Evolutionary conservation across 306 rosid species (phyloP).

Genomic region (Acmispon strigosus): DNA sequence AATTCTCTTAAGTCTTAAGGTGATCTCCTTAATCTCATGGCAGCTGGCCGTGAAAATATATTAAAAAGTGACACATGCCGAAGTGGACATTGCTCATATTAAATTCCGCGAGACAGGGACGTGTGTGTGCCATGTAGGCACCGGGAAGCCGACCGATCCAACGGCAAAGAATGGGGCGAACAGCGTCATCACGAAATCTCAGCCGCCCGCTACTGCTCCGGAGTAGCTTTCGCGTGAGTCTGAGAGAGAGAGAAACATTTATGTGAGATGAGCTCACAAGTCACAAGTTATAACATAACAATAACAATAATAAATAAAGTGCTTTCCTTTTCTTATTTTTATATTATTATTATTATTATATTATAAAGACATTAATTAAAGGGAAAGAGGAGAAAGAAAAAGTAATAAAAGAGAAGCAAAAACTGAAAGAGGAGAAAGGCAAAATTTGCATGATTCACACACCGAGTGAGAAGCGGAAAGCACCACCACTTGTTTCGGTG

Average conservation of each 20-base stretch:
- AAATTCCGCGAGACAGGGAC: conserved; percentile 10
- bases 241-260: background rate
- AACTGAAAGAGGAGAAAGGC: conserved; percentile 3
- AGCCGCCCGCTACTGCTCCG: background rate
- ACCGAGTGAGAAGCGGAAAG: background rate
- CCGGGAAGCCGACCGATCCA: background rate
- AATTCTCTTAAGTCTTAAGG: no score
- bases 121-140: conserved; percentile 10
- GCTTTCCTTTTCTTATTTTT: background rate
- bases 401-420: background rate
- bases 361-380: no score
- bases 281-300: no score
- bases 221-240: background rate
- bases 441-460: background rate
- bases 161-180: background rate
- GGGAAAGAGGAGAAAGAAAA: background rate
- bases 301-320: no score
- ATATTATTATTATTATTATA: background rate
- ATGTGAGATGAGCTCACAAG: background rate
- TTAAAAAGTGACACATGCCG: background rate
- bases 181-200: background rate
- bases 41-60: no score
- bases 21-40: no score
- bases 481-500: background rate
- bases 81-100: background rate